phyloP scores from a whole-genome alignment of 345 rosid genomes.

The Combretum micranthum region DNA sequence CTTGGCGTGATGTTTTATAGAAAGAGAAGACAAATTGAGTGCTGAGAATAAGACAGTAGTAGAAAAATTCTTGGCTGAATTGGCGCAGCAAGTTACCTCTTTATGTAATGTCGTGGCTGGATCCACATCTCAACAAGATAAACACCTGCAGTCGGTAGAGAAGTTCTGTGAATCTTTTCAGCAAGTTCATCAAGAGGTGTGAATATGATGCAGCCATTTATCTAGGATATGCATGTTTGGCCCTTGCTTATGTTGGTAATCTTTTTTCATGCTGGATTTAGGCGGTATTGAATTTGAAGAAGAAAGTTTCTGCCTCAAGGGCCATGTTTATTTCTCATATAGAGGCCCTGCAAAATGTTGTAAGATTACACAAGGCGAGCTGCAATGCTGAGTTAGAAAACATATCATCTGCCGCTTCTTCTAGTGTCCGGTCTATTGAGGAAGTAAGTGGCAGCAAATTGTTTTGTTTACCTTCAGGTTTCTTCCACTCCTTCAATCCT shows the following conservation, averaged over 20 bases:
- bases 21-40: conserved; percentile 78
- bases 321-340: conserved; percentile 61
- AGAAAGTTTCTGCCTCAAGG: conserved; percentile 55
- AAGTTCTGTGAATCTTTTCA: conserved; percentile 60
- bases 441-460: conserved; percentile 39
- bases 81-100: conserved; percentile 56
- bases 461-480: conserved; percentile 3
- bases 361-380: conserved; percentile 77
- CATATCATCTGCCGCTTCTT: conserved; percentile 55
- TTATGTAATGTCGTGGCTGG: conserved; percentile 54
- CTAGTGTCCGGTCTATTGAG: conserved; percentile 45
- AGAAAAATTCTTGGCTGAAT: conserved; percentile 52
- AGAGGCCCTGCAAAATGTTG: conserved; percentile 90
- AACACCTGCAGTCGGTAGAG: conserved; percentile 62
- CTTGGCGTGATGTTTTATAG: conserved; percentile 24
- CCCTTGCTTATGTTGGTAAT: not conserved
- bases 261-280: conserved; percentile 15
- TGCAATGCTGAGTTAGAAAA: conserved; percentile 71
- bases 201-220: not conserved
- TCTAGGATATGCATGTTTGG: not conserved
- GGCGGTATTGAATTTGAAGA: conserved; percentile 66
- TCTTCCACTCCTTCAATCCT: not conserved
- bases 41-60: conserved; percentile 67
- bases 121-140: conserved; percentile 63
- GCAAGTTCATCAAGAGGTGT: conserved; percentile 54